Conservation (phyloP, 2,329 filamentous ascomycete genomes). For the Sphaerostilbella broomeana region DNA sequence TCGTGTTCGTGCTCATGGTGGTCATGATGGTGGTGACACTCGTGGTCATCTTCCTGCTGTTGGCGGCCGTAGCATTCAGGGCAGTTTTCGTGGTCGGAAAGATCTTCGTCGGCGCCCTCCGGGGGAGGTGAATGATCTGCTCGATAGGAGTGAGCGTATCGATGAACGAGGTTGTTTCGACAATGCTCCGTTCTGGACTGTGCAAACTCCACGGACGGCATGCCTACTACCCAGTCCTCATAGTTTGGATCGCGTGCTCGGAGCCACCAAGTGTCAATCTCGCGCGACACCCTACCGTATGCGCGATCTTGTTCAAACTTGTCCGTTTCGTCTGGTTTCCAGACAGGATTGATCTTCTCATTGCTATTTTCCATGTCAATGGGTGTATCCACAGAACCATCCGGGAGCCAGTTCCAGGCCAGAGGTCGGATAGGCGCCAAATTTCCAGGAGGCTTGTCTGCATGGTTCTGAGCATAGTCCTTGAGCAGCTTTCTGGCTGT, state of each 20-base stretch:
- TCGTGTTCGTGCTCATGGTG: constrained; percentile 18
- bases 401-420: constrained; percentile 51
- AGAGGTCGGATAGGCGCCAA: constrained; percentile 45
- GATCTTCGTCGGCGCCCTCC: constrained; percentile 32
- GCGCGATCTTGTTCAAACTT: constrained; percentile 53
- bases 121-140: constrained; percentile 34
- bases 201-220: constrained; percentile 56
- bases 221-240: constrained; percentile 50
- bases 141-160: constrained; percentile 43
- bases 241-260: constrained; percentile 54
- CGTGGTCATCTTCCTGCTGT: constrained; percentile 41
- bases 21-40: constrained; percentile 32
- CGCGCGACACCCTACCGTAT: constrained; percentile 56
- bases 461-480: constrained; percentile 46
- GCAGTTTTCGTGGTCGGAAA: constrained; percentile 33
- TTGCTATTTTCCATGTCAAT: constrained; percentile 32
- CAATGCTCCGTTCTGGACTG: constrained; percentile 51
- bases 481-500: constrained; percentile 48
- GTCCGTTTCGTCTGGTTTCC: constrained; percentile 46
- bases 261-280: constrained; percentile 61
- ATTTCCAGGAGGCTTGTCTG: constrained; percentile 43
- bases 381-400: constrained; percentile 25
- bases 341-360: constrained; percentile 40
- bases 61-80: constrained; percentile 25
- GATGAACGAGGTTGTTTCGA: constrained; percentile 52